These are phyloP conservation scores for Dendryphion nanum DNA, from an alignment of 2,329 filamentous ascomycete species.

Conservation along the genomic window DNA sequence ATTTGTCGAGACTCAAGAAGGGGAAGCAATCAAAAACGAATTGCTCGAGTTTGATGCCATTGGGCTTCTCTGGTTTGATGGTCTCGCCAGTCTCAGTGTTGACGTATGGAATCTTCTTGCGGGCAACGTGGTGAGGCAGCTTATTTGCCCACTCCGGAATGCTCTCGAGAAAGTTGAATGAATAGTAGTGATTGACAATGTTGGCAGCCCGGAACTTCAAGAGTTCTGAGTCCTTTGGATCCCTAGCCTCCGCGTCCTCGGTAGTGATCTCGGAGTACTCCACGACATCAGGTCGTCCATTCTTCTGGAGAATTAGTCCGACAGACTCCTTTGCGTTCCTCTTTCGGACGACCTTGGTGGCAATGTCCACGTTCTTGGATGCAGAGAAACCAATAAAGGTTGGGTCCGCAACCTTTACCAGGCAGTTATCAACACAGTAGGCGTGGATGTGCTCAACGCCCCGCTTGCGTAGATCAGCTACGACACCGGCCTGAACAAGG, in stretches of 20 bases:
- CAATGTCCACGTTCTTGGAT: conserved; percentile 85
- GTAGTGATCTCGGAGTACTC: conserved; percentile 97
- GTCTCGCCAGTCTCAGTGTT: conserved; percentile 74
- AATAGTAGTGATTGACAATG: conserved; percentile 99
- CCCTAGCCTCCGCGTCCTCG: conserved; percentile 83
- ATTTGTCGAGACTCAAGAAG: conserved; percentile 78
- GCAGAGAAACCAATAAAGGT: conserved; percentile 93
- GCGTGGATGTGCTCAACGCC: conserved; percentile 94
- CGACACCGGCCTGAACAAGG: conserved; percentile 73
- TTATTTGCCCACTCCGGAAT: conserved; percentile 84
- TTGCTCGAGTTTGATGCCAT: conserved; percentile 98
- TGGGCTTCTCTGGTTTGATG: conserved; percentile 90
- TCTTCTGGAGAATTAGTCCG: conserved; percentile 89
- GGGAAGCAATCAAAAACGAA: conserved; percentile 99
- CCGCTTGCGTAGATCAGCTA: conserved; percentile 83
- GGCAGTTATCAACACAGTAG: conserved; percentile 98
- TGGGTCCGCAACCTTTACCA: conserved; percentile 98
- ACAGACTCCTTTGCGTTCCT: conserved; percentile 94
- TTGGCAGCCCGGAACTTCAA: conserved; percentile 97
- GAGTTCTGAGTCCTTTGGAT: conserved; percentile 73
- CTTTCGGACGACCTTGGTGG: conserved; percentile 99
- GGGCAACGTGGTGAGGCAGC: conserved; percentile 91
- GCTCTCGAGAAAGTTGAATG: conserved; percentile 83
- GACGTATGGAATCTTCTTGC: conserved; percentile 95
- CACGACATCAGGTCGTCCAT: conserved; percentile 93